Evolutionary conservation across 495 filamentous ascomycete species (phyloP).

Genomic region (Haplographium delicatum): DNA sequence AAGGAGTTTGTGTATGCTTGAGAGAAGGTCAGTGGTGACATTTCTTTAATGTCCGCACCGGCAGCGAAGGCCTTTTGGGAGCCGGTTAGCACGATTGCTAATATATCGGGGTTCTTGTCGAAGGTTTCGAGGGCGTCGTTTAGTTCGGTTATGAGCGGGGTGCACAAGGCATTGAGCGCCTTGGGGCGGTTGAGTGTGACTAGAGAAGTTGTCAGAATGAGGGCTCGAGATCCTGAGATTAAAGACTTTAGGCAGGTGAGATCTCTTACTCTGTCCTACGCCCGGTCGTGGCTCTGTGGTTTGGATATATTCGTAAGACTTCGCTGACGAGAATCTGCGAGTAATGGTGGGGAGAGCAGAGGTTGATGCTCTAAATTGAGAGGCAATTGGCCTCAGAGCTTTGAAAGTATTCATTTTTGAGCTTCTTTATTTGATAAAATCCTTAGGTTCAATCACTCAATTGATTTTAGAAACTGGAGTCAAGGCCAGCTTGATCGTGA

Average conservation of each 20-base stretch:
- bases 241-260: too few species aligned
- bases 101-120: slow-evolving; percentile 62
- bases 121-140: slow-evolving; percentile 73
- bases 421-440: neutral
- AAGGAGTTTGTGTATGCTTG: slow-evolving; percentile 81
- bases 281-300: slow-evolving; percentile 78
- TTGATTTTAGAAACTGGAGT: neutral
- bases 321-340: slow-evolving; percentile 49
- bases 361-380: slow-evolving; percentile 42
- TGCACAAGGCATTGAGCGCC: slow-evolving; percentile 86
- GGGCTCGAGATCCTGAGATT: slow-evolving; percentile 18
- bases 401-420: slow-evolving; percentile 51
- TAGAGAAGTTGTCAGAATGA: slow-evolving; percentile 31
- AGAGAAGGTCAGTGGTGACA: slow-evolving; percentile 84
- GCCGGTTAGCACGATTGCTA: slow-evolving; percentile 82
- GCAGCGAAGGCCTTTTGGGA: slow-evolving; percentile 87
- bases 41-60: slow-evolving; percentile 98
- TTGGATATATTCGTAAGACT: slow-evolving; percentile 73
- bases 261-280: slow-evolving; percentile 70
- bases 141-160: slow-evolving; percentile 82
- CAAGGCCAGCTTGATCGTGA: slow-evolving; percentile 13
- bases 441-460: too few species aligned
- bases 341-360: slow-evolving; percentile 36
- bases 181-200: slow-evolving; percentile 96
- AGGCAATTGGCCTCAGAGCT: slow-evolving; percentile 52